Evolutionary conservation across 331 rosid species (phyloP), one percentile per base, ranked within the genome.

Genomic region (Rhamnella rubrinervis): DNA sequence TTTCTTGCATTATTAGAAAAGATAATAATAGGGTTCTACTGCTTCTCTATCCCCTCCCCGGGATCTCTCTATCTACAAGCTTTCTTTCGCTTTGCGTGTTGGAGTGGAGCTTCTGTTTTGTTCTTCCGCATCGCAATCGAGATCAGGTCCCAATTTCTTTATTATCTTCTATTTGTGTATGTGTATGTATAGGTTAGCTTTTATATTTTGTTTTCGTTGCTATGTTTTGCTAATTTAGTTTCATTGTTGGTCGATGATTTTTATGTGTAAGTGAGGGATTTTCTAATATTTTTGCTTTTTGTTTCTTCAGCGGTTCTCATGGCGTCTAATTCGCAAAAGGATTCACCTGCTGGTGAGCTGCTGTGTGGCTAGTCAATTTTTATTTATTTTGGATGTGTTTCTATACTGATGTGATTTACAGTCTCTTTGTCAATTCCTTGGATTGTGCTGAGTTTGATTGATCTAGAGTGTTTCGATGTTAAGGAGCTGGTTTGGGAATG

Each of bases 251-350:
- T 71, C 11, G 28, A 23, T 44, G 18, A 49, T 49, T 55, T 25
- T 14, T 37, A 20, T 8, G 6, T 67, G 14, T 44, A 4, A 3
- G 16, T 44, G 11, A 1, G 49, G 2, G 16, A 44, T 50, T 51
- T 17, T n/a, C 25, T 57, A 44, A 25, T 28, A 21, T 35, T 56
- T 65, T 41, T 41, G 4, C 18, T 8, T 8, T 60, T 75, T 58
- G 69, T 69, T 75, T 31, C 1, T 77, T 44, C 49, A 78, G 76
- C 59, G 50, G 11, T 74, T 70, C 10, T 35, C 52, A 86, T 86
- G 91, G 88, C 91, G 75, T 86, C 91, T 0, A 74, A 81, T 81
- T 71, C 81, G 69, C 72, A 37, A 40, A 86, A 83, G 77, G 86
- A 86, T 81, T 20, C 76, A 38, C 83, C 88, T 18, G 75, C 86